Conservation (phyloP, 805 yeast genomes). For the Starmerella khaoyaiensis region DNA sequence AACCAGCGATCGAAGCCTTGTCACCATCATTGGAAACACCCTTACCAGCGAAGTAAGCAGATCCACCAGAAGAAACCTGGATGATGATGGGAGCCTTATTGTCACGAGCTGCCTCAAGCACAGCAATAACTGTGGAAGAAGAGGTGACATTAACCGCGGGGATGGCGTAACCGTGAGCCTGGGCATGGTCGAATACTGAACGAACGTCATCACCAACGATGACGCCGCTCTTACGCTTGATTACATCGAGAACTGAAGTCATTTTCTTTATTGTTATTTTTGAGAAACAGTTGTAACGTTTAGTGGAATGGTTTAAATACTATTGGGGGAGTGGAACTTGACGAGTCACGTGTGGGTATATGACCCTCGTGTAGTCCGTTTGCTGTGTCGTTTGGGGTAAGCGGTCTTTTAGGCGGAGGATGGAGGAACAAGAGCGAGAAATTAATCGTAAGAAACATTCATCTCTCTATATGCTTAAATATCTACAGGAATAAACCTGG, state of each 20-base stretch:
- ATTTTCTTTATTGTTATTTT: conserved; percentile 8
- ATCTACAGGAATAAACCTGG: too few relatives aligned
- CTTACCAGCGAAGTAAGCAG: conserved; percentile 99
- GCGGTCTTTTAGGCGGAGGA: too few relatives aligned
- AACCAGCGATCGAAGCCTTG: conserved; percentile 85
- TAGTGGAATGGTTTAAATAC: neutral
- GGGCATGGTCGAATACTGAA: conserved; percentile 71
- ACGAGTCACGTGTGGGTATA: too few relatives aligned
- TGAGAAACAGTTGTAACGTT: neutral
- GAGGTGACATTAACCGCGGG: conserved; percentile 98
- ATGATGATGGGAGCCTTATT: conserved; percentile 86
- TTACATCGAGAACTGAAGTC: conserved; percentile 47
- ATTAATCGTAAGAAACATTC: too few relatives aligned
- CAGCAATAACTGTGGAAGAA: conserved; percentile 92
- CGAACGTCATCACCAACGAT: conserved; percentile 96
- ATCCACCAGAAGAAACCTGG: conserved; percentile 98
- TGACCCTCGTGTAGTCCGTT: too few relatives aligned
- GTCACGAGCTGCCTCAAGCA: conserved; percentile 95
- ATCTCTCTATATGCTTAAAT: too few relatives aligned
- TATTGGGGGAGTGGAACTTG: neutral
- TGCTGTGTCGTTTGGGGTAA: too few relatives aligned
- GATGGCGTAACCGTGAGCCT: conserved; percentile 83
- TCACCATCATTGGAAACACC: conserved; percentile 92
- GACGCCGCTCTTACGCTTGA: conserved; percentile 89
- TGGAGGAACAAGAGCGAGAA: too few relatives aligned